Conservation (phyloP, 1,139 yeast species). For the Starmera stellimalicola region DNA sequence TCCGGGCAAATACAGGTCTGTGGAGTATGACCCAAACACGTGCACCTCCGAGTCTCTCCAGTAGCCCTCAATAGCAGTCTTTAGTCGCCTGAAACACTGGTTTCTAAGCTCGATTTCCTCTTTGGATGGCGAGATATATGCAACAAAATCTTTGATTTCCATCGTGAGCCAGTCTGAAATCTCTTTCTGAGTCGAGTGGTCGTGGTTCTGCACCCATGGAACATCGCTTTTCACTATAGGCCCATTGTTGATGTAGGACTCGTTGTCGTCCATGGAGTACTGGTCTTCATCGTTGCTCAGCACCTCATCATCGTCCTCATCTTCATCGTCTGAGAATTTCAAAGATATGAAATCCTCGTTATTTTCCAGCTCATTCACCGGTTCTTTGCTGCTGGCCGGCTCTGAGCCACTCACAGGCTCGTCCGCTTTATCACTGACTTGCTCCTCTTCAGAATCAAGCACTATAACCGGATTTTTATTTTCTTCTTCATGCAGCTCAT, state of each 20-base stretch:
- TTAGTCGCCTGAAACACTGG: conserved; percentile 51
- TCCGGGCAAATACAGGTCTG: conserved; percentile 89
- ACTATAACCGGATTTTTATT: too few relatives aligned
- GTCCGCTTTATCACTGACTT: too few relatives aligned
- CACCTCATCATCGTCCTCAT: conserved; percentile 13
- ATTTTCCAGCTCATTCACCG: conserved; percentile 29
- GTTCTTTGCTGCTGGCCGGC: conserved; percentile 19
- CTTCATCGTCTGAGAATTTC: conserved; percentile 38
- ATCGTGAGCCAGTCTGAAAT: conserved; percentile 81
- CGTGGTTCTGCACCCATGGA: conserved; percentile 78
- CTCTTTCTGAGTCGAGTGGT: conserved; percentile 64
- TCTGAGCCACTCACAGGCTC: too few relatives aligned
- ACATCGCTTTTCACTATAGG: conserved; percentile 31
- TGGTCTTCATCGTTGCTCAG: conserved; percentile 28
- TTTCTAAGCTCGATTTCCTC: conserved; percentile 68
- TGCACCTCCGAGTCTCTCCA: conserved; percentile 82
- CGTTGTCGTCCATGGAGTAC: conserved; percentile 21
- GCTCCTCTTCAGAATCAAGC: too few relatives aligned
- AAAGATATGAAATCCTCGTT: conserved; percentile 55
- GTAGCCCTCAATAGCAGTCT: conserved; percentile 42
- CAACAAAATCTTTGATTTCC: conserved; percentile 82
- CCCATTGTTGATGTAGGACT: conserved; percentile 10
- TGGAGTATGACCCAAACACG: conserved; percentile 94
- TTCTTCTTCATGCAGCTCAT: background rate
- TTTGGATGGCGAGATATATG: conserved; percentile 78